Evolutionary conservation across 345 rosid genomes (phyloP), one percentile per base, ranked within the genome.

Genomic region (Moricandia moricandioides): DNA sequence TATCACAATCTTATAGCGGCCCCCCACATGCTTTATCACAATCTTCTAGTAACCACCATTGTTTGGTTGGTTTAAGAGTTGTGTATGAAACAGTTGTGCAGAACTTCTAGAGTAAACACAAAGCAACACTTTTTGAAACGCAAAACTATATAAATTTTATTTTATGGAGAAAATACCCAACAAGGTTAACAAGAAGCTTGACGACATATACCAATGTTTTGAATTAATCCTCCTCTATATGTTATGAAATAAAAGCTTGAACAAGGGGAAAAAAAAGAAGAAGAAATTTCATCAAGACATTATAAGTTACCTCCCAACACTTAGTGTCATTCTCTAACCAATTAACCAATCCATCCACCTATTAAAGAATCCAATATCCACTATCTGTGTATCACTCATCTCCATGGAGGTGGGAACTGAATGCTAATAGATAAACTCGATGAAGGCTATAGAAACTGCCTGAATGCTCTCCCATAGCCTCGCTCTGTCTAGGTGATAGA

Each of bases 381-480:
- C 31, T 29, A 29, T 29, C 5, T 3, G 31, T 29, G 31, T 2
- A 29, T 29, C 31, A 29, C 31, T 29, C 31, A 29, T 29, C 31
- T 29, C 31, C 31, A 4, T 29, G 31, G 31, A 29, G 31, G 31
- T 2, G 31, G 31, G 31, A 29, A 29, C 31, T 29, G 4, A n/a
- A 81, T 73, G 55, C 86, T 86, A 30, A 70, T 63, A 18, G 79
- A 79, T 16, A 92, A 83, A 79, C 89, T 81, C 2, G 92, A 84
- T 11, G 91, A 76, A 43, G 49, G 84, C 39, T 85, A 96, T 30
- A 84, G 24, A 21, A 21, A 21, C 24, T 21, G 24, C 24, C 82
- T 13, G 82, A 57, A 54, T 82, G 89, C 79, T 93, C 97, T 59
- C 88, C 91, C 68, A 80, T 43, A 1, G 83, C 65, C 74, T 84